Evolutionary conservation across 305 asterid genomes (phyloP).

Genomic region (Ajuga reptans): DNA sequence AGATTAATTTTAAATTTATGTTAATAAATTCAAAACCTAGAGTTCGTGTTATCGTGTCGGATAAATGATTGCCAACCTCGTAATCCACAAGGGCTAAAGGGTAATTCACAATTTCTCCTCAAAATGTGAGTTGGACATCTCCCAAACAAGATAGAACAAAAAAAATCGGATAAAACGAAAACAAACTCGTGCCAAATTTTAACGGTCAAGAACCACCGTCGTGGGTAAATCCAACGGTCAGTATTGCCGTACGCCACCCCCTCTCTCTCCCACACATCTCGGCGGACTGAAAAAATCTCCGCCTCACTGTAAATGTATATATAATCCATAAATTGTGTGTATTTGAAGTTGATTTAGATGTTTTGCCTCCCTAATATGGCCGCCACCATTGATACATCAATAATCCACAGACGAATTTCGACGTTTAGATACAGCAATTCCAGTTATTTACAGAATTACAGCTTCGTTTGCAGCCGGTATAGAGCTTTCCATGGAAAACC

Average conservation of each 20-base stretch:
- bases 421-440: conserved; percentile 35
- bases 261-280: conserved; percentile 39
- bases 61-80: background rate
- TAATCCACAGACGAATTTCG: conserved; percentile 43
- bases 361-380: conserved; percentile 31
- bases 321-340: background rate
- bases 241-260: conserved; percentile 21
- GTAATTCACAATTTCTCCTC: background rate
- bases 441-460: conserved; percentile 28
- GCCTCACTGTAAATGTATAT: conserved; percentile 21
- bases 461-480: conserved; percentile 37
- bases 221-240: conserved; percentile 35
- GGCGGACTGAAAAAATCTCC: conserved; percentile 24
- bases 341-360: conserved; percentile 11
- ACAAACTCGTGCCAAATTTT: conserved; percentile 17
- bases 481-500: conserved; percentile 32
- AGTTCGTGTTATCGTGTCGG: too few relatives aligned
- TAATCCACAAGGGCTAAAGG: background rate
- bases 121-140: background rate
- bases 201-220: conserved; percentile 32
- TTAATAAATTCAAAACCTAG: too few relatives aligned
- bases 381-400: conserved; percentile 33
- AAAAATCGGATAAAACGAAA: conserved; percentile 19
- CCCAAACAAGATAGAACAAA: background rate
- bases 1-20: too few relatives aligned